Evolutionary conservation across 441 rosid genomes (phyloP).

Genomic region (Gossypium gossypioides): DNA sequence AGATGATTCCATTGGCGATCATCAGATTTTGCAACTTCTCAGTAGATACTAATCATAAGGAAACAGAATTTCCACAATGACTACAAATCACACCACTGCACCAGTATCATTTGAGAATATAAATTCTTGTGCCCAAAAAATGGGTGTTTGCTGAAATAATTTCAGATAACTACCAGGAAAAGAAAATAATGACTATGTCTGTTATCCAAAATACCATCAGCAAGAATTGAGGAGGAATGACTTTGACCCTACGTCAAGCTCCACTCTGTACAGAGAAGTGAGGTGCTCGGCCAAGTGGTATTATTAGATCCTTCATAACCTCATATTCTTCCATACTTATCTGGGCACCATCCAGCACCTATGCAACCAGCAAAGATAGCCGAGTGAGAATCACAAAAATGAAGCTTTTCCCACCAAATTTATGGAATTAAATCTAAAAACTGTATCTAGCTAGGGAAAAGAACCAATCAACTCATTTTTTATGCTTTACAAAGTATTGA

Average conservation of each 20-base stretch:
- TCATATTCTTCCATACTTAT: slow-evolving; percentile 71
- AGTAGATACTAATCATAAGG: neutral
- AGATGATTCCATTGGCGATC: neutral
- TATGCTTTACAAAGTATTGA: neutral
- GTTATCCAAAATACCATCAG: neutral
- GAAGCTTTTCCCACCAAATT: neutral
- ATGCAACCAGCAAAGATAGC: slow-evolving; percentile 17
- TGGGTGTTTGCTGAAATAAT: neutral
- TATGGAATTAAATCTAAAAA: neutral
- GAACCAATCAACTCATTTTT: neutral
- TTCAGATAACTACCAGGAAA: neutral
- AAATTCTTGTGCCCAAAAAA: neutral
- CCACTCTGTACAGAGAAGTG: slow-evolving; percentile 54
- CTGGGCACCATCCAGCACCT: slow-evolving; percentile 65
- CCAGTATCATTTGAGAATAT: neutral
- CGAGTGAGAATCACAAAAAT: neutral
- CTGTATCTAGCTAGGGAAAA: neutral
- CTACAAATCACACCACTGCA: neutral
- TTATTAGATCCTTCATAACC: slow-evolving; percentile 59
- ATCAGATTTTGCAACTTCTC: neutral
- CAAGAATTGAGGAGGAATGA: neutral
- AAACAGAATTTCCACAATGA: neutral
- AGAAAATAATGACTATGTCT: neutral
- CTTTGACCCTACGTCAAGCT: slow-evolving; percentile 25
- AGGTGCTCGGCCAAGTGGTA: slow-evolving; percentile 76